phyloP scores from a whole-genome alignment of 1,284 basidiomycete genomes.

The Sporisorium scitamineum region DNA sequence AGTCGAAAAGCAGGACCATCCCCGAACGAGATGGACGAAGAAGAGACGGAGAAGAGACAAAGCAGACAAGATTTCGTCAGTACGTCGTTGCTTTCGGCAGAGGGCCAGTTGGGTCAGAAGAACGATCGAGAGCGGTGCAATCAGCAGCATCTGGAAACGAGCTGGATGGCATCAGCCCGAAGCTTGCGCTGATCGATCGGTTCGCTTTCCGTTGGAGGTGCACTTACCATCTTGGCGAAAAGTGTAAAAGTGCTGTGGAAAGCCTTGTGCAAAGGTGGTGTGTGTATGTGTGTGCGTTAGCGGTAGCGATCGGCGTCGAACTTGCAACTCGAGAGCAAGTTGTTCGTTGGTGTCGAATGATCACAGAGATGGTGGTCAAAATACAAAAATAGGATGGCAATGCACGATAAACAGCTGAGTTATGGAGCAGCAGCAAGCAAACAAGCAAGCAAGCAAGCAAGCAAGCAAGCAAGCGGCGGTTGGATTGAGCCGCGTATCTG shows the following conservation, averaged over 20 bases:
- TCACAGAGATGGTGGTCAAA: not conserved
- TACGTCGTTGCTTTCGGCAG: not conserved
- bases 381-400: not conserved
- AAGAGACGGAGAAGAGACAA: not conserved
- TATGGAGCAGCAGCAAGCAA: not conserved
- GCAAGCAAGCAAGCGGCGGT: not conserved
- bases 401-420: slow-evolving; percentile 2
- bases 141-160: not conserved
- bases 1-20: not conserved
- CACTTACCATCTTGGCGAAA: slow-evolving; percentile 38
- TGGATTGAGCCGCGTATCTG: not conserved
- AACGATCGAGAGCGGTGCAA: not conserved
- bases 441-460: too few relatives aligned
- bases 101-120: not conserved
- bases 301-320: not conserved
- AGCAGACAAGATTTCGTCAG: not conserved
- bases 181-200: not conserved
- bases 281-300: not conserved
- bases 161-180: not conserved
- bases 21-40: not conserved
- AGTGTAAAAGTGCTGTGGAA: slow-evolving; percentile 5
- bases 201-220: not conserved
- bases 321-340: slow-evolving; percentile 5
- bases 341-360: not conserved
- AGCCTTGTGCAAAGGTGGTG: not conserved